Conservation (phyloP, 2,329 filamentous ascomycete genomes). For the Aspergillus tubingensis region DNA sequence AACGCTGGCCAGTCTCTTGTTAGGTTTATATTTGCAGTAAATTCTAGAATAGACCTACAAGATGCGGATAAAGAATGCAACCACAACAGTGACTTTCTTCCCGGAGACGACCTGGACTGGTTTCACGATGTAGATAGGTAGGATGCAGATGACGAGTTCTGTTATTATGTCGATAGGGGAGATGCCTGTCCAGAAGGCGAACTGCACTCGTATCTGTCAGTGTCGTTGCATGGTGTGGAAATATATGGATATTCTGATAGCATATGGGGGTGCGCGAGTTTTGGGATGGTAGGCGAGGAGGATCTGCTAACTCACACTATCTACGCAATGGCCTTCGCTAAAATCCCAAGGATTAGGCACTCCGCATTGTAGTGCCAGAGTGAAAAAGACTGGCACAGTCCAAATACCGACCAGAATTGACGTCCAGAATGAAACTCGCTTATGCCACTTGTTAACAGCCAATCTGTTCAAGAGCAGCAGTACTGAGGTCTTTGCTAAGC, state of each 20-base stretch:
- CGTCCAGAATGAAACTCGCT: neutral
- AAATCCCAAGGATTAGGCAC: neutral
- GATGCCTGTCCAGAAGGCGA: constrained; percentile 4
- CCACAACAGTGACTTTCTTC: neutral
- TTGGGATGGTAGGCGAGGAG: neutral
- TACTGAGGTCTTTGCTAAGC: neutral
- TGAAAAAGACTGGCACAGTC: neutral
- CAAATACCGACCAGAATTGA: neutral
- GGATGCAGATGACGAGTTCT: neutral
- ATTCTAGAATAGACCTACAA: neutral
- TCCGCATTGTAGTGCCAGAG: neutral
- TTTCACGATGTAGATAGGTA: neutral
- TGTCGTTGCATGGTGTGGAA: neutral
- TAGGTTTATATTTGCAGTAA: too few relatives aligned
- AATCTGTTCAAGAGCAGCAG: neutral
- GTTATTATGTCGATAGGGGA: neutral
- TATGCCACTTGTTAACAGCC: neutral
- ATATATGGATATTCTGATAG: neutral
- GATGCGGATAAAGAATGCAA: neutral
- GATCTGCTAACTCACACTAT: neutral
- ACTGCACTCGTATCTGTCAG: neutral
- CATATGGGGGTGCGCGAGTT: too few relatives aligned
- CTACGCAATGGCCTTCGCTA: neutral
- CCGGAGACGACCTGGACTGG: neutral
- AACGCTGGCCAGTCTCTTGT: neutral